Percentiles rank a stretch among this genome's conserved stretches.
Evolutionary conservation across 805 yeast species (phyloP).

Genomic region (Saturnispora serradocipensis): DNA sequence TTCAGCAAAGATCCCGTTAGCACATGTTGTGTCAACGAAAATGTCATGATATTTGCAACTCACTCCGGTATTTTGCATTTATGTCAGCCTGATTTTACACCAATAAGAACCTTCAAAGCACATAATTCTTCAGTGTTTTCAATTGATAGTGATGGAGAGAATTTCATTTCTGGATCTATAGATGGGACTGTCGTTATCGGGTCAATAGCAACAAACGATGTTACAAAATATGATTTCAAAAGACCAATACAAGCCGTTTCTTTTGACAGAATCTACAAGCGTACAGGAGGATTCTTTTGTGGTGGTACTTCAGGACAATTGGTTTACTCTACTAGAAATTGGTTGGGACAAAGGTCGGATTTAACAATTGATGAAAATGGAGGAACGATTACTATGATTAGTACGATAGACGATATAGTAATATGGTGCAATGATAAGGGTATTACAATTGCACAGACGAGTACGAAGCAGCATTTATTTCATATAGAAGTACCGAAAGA

Average conservation of each 20-base stretch:
- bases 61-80: slow-evolving; percentile 79
- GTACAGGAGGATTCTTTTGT: slow-evolving; percentile 58
- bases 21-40: slow-evolving; percentile 49
- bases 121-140: slow-evolving; percentile 80
- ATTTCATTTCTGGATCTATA: slow-evolving; percentile 81
- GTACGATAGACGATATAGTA: slow-evolving; percentile 52
- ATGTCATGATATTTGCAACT: slow-evolving; percentile 71
- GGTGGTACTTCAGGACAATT: slow-evolving; percentile 91
- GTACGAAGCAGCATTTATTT: slow-evolving; percentile 39
- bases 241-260: slow-evolving; percentile 86
- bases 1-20: slow-evolving; percentile 75
- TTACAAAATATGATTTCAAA: slow-evolving; percentile 69
- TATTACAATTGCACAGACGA: slow-evolving; percentile 53
- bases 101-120: slow-evolving; percentile 67
- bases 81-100: slow-evolving; percentile 46
- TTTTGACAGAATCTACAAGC: slow-evolving; percentile 58
- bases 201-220: slow-evolving; percentile 49
- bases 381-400: slow-evolving; percentile 66
- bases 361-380: slow-evolving; percentile 46
- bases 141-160: slow-evolving; percentile 60
- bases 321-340: slow-evolving; percentile 61
- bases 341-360: slow-evolving; percentile 82
- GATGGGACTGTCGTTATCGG: slow-evolving; percentile 91
- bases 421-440: slow-evolving; percentile 85
- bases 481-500: slow-evolving; percentile 49